Evolutionary conservation across 192 early-diverging fungal species (phyloP), one percentile per base, ranked within the genome.

Genomic region (Phycomyces nitens): DNA sequence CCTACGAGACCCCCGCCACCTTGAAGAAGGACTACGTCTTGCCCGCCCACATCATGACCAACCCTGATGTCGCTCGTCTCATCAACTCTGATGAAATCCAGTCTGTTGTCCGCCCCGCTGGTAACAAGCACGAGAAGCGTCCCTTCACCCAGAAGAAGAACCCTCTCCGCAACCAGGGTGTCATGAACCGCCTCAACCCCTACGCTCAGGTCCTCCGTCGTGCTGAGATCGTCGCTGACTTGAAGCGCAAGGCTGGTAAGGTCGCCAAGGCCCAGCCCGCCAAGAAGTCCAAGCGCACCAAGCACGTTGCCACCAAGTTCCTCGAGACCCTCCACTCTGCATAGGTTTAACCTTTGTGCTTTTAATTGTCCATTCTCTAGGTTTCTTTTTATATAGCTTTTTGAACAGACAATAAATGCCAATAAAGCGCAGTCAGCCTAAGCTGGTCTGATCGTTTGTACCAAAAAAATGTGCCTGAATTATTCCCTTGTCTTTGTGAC

Each of bases 141-240:
- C 93, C 97, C 21, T 95, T 85, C 87, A 86, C 88, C 70, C 93
- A 96, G 80, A 95, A 97, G 90, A 97, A 97, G 92, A 99, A 99
- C 93, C 95, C 94, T 53, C 87, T 99, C 76, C 83, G 84, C 73
- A 96, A 95, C 84, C 81, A 83, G 56, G 92, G 88, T 72, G 85
- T 97, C 53, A 87, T 96, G 75, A 87, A 91, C 75, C 88, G 95
- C 66, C 88, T 99, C 70, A 97, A 99, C 90, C 95, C 94, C 62
- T 97, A 99, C 78, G 94, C 93, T 55, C 88, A 90, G 78, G 89
- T 91, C 52, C 76, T 94, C 58, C 89, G 92, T 44, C 87, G 90
- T 73, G 83, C 86, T 60, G 91, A 89, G 81, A 76, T 87, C 58
- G 62, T 87, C 50, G 76, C 76, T 68, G 74, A 77, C 69, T 84